Evolutionary conservation across 2,329 filamentous ascomycete species (phyloP).

Genomic region (Zymoseptoria passerinii): DNA sequence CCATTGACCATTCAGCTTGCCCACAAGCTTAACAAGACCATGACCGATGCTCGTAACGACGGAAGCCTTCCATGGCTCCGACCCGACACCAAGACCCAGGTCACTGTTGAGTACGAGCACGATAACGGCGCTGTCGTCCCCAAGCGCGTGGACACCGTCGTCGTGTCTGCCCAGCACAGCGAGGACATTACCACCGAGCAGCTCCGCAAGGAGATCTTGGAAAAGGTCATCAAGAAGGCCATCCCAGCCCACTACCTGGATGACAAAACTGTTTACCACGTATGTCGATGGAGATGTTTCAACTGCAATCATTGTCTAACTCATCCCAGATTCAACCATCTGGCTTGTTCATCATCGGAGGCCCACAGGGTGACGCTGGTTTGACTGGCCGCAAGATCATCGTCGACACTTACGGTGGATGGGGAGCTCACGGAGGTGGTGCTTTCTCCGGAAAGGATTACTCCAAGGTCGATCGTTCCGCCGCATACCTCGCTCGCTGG

Average conservation of each 20-base stretch:
- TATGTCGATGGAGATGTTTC: slow-evolving; percentile 38
- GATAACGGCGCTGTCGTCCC: slow-evolving; percentile 90
- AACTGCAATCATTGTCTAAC: slow-evolving; percentile 1
- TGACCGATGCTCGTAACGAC: slow-evolving; percentile 81
- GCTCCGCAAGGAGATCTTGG: slow-evolving; percentile 86
- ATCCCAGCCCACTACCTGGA: slow-evolving; percentile 90
- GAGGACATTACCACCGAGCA: slow-evolving; percentile 82
- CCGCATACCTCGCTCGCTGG: slow-evolving; percentile 95
- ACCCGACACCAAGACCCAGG: slow-evolving; percentile 99
- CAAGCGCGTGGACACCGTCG: slow-evolving; percentile 87
- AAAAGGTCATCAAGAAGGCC: slow-evolving; percentile 94
- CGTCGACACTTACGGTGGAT: slow-evolving; percentile 98
- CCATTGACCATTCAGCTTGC: slow-evolving; percentile 88
- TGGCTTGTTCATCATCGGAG: slow-evolving; percentile 97
- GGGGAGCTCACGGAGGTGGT: slow-evolving; percentile 99
- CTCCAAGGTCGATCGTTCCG: slow-evolving; percentile 99
- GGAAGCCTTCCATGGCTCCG: slow-evolving; percentile 87
- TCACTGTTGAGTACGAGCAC: slow-evolving; percentile 97
- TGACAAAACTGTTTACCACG: slow-evolving; percentile 91
- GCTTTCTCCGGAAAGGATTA: slow-evolving; percentile 99
- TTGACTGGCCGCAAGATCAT: slow-evolving; percentile 99
- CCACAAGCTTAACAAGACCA: slow-evolving; percentile 94
- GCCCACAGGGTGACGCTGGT: slow-evolving; percentile 97
- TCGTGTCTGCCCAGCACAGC: slow-evolving; percentile 91
- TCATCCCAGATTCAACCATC: slow-evolving; percentile 77